These are phyloP conservation scores for Mitragyna speciosa DNA, from an alignment of 257 asterid species.

Conservation along the genomic window DNA sequence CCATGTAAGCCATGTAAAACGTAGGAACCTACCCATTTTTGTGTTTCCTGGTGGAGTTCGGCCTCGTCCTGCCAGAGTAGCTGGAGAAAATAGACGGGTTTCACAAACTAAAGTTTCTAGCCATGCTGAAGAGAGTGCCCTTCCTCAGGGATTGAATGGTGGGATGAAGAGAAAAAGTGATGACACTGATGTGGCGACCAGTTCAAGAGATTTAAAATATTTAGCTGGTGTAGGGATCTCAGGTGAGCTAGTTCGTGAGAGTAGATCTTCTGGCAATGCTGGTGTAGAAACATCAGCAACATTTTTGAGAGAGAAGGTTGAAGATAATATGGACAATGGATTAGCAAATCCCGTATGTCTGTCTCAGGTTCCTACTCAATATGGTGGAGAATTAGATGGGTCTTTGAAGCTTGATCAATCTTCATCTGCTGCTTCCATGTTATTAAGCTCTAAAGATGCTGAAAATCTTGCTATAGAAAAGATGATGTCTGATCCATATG, in stretches of 20 bases:
- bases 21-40: conserved; percentile 32
- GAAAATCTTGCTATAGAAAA: conserved; percentile 27
- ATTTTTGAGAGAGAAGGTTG: conserved; percentile 11
- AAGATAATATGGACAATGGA: conserved; percentile 8
- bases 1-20: conserved; percentile 36
- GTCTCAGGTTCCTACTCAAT: conserved; percentile 1
- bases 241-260: conserved; percentile 22
- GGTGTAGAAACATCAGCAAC: conserved; percentile 7
- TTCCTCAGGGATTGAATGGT: conserved; percentile 21
- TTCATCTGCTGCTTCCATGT: conserved; percentile 10
- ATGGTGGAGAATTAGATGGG: conserved; percentile 7
- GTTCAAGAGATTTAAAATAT: conserved; percentile 11
- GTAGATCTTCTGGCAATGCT: conserved; percentile 11
- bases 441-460: conserved; percentile 19
- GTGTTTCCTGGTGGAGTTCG: conserved; percentile 39
- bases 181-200: conserved; percentile 14
- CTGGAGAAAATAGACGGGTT: conserved; percentile 17
- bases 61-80: conserved; percentile 22
- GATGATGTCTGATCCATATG: conserved; percentile 27
- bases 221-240: conserved; percentile 4
- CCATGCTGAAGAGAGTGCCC: conserved; percentile 19
- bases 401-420: conserved; percentile 9
- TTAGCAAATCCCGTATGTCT: neutral
- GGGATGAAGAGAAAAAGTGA: conserved; percentile 22
- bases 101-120: conserved; percentile 5